phyloP scores from a whole-genome alignment of 305 asterid species.

The Fraxinus platypoda region DNA sequence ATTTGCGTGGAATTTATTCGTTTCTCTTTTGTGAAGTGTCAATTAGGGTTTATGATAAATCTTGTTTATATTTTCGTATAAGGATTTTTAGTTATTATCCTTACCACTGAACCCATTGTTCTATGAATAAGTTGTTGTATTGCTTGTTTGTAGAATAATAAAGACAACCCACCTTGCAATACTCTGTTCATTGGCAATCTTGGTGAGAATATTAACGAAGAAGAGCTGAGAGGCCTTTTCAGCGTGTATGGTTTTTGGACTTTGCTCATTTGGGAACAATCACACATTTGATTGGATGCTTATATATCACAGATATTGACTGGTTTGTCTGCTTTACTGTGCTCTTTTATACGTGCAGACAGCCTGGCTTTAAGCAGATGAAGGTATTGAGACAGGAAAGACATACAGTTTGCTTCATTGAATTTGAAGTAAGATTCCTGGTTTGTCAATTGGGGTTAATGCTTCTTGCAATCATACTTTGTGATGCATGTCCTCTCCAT shows the following conservation, averaged over 20 bases:
- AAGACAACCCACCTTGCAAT: slow-evolving; percentile 99
- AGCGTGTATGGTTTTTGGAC: slow-evolving; percentile 46
- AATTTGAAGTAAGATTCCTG: slow-evolving; percentile 73
- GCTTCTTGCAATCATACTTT: not conserved
- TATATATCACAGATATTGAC: not conserved
- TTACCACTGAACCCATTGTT: not conserved
- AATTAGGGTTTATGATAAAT: not conserved
- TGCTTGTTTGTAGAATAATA: slow-evolving; percentile 65
- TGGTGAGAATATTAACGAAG: slow-evolving; percentile 95
- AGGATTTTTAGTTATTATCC: slow-evolving; percentile 5
- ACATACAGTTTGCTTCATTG: slow-evolving; percentile 97
- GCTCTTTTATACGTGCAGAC: slow-evolving; percentile 49
- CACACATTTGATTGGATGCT: slow-evolving; percentile 10
- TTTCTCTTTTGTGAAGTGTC: slow-evolving; percentile 6
- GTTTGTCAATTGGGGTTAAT: slow-evolving; percentile 2
- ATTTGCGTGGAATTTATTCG: slow-evolving; percentile 4
- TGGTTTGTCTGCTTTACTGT: not conserved
- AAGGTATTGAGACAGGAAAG: slow-evolving; percentile 94
- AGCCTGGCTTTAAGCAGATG: slow-evolving; percentile 99
- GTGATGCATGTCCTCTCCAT: not conserved
- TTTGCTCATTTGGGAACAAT: slow-evolving; percentile 4
- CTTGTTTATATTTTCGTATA: not conserved
- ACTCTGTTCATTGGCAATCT: slow-evolving; percentile 98
- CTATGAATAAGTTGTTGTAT: not conserved
- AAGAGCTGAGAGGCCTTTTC: slow-evolving; percentile 89